Evolutionary conservation across 805 yeast species (phyloP).

Genomic region (Sugiyamaella mastotermitis): DNA sequence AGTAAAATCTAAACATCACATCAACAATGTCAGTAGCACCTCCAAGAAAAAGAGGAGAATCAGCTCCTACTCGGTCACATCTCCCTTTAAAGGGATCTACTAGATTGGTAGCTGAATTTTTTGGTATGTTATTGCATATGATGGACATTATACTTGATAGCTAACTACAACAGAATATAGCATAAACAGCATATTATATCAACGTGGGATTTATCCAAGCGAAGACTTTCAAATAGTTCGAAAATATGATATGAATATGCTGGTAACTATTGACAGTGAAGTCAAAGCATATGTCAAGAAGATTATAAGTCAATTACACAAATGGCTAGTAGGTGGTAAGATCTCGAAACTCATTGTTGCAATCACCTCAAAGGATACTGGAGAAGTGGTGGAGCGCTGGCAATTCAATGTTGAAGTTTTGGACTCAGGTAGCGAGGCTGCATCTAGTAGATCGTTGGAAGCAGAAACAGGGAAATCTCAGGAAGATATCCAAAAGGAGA

Average conservation of each 20-base stretch:
- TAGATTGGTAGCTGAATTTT: conserved; percentile 72
- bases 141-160: not conserved
- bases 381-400: conserved; percentile 79
- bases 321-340: conserved; percentile 68
- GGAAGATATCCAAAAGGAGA: conserved; percentile 60
- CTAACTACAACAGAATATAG: conserved; percentile 50
- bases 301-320: conserved; percentile 61
- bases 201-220: conserved; percentile 83
- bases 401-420: conserved; percentile 60
- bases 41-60: conserved; percentile 10
- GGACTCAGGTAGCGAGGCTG: not conserved
- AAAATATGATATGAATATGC: conserved; percentile 72
- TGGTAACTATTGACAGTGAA: conserved; percentile 70
- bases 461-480: conserved; percentile 25
- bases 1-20: too few species aligned
- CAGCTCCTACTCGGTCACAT: conserved; percentile 38
- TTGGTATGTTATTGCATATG: conserved; percentile 39
- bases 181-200: conserved; percentile 75
- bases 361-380: conserved; percentile 60
- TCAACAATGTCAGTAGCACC: conserved; percentile 15
- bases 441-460: conserved; percentile 2
- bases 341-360: conserved; percentile 66
- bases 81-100: conserved; percentile 73
- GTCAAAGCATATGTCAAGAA: conserved; percentile 60
- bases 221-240: conserved; percentile 74